phyloP scores from a whole-genome alignment of 1,139 yeast species.

The Kodamaea anthophila region DNA sequence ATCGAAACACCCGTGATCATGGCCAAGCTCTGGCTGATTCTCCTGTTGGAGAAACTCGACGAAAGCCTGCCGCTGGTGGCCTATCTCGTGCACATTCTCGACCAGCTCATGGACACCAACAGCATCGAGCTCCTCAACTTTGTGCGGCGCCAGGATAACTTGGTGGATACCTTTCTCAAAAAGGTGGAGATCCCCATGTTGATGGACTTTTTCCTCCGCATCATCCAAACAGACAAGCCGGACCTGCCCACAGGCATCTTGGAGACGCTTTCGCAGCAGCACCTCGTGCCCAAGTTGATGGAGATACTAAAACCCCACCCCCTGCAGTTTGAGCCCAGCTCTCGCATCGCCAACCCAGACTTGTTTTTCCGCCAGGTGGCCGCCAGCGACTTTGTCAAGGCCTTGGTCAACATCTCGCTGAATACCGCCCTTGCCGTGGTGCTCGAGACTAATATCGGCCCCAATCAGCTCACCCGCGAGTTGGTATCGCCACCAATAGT shows the following conservation, averaged over 20 bases:
- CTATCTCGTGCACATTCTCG: constrained; percentile 38
- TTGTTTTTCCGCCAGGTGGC: constrained; percentile 75
- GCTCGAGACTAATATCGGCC: constrained; percentile 44
- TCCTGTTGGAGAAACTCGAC: constrained; percentile 29
- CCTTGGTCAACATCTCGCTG: constrained; percentile 90
- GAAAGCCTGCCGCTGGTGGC: constrained; percentile 39
- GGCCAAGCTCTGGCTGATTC: constrained; percentile 38
- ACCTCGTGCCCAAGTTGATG: constrained; percentile 46
- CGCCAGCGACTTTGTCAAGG: constrained; percentile 91
- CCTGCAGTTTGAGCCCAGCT: constrained; percentile 21
- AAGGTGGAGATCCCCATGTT: constrained; percentile 56
- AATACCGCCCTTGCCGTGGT: constrained; percentile 44
- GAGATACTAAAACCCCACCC: constrained; percentile 44
- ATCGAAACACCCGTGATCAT: constrained; percentile 40
- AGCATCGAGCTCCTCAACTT: constrained; percentile 47
- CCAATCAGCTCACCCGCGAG: constrained; percentile 41
- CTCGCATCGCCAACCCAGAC: constrained; percentile 25
- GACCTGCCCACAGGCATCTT: constrained; percentile 61
- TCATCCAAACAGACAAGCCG: constrained; percentile 60
- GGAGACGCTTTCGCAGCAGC: constrained; percentile 45
- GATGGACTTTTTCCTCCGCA: constrained; percentile 50
- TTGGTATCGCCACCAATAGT: constrained; percentile 35
- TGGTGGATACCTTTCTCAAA: constrained; percentile 49
- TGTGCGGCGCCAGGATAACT: constrained; percentile 42
- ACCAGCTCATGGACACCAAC: constrained; percentile 43